Conservation (phyloP, 176 grass and related monocot genomes). For the Triticum monococcum region DNA sequence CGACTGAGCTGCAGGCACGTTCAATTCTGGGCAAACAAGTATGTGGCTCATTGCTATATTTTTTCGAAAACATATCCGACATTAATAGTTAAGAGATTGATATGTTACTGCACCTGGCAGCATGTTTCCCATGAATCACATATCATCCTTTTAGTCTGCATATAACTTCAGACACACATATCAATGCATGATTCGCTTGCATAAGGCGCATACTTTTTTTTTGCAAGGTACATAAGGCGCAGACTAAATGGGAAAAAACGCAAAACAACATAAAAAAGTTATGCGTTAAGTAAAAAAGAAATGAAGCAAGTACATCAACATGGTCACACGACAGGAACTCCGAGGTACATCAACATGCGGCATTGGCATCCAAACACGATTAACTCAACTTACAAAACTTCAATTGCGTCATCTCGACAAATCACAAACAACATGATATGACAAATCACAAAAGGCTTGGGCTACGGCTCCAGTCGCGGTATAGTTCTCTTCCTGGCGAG, state of each 20-base stretch:
- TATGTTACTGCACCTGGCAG: not conserved
- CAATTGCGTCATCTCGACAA: not conserved
- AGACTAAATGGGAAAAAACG: not conserved
- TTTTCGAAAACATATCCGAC: too few species aligned
- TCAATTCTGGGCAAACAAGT: not conserved
- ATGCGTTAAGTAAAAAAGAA: too few species aligned
- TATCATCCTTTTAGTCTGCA: not conserved
- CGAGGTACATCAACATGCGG: not conserved
- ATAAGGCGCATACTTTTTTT: too few species aligned
- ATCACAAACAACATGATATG: constrained; percentile 27
- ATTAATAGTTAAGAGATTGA: too few species aligned
- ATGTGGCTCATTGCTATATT: not conserved
- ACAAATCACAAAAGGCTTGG: constrained; percentile 31
- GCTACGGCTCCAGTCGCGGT: not conserved
- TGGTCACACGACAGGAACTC: not conserved
- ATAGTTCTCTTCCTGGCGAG: constrained; percentile 7
- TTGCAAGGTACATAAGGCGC: too few species aligned
- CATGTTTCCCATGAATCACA: not conserved
- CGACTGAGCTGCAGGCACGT: not conserved
- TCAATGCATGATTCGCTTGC: not conserved
- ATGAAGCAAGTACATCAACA: too few species aligned
- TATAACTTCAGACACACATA: not conserved
- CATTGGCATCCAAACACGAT: not conserved
- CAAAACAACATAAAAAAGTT: not conserved
- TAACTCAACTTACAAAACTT: not conserved